These are phyloP conservation scores for Neurospora sp. DNA, from an alignment of 2,329 filamentous ascomycete genomes.

Conservation along the genomic window DNA sequence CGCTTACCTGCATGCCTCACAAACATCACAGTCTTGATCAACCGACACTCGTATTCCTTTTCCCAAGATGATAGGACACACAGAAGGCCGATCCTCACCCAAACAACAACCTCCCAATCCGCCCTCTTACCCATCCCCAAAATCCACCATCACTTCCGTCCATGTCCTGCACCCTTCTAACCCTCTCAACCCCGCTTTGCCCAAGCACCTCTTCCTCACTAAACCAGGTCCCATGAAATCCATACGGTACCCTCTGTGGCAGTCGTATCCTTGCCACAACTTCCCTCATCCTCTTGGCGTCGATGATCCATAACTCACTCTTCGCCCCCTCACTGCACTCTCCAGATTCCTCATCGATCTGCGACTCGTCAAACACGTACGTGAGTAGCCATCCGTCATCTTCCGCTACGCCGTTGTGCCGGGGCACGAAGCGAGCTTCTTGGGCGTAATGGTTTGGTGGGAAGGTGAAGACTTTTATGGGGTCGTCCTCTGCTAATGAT, in stretches of 20 bases:
- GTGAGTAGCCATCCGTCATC: constrained; percentile 59
- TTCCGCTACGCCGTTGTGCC: constrained; percentile 27
- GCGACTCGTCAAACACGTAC: constrained; percentile 60
- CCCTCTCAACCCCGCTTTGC: background rate
- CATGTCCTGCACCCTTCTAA: background rate
- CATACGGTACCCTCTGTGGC: constrained; percentile 60
- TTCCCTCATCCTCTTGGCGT: constrained; percentile 51
- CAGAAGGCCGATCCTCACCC: background rate
- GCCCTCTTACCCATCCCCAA: background rate
- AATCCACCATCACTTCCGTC: background rate
- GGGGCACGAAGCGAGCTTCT: constrained; percentile 55
- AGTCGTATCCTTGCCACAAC: constrained; percentile 48
- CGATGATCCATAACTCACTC: constrained; percentile 59
- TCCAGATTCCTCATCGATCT: constrained; percentile 39
- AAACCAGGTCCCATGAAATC: constrained; percentile 54
- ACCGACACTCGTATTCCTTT: background rate
- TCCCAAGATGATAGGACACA: background rate
- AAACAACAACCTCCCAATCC: background rate
- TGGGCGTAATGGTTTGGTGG: constrained; percentile 54
- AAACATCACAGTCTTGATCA: background rate
- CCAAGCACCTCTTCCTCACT: constrained; percentile 1
- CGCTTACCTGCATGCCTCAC: no score
- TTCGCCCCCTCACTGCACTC: constrained; percentile 32
- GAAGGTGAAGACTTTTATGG: constrained; percentile 52
- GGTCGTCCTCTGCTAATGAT: constrained; percentile 32